Conservation (phyloP, 176 grass and related monocot genomes). For the Paspalum vaginatum region DNA sequence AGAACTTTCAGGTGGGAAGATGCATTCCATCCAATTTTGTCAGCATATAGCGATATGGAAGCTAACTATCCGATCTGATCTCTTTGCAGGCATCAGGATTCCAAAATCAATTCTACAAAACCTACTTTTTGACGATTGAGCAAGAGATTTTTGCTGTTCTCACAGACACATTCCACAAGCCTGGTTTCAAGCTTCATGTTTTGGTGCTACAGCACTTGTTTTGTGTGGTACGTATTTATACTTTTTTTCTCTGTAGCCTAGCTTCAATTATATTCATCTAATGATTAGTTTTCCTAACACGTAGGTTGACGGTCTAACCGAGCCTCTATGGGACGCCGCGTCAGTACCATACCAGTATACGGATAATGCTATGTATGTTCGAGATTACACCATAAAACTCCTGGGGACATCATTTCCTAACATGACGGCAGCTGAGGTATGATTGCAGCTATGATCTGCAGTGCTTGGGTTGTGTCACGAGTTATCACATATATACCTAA, state of each 20-base stretch:
- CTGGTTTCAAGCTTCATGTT: conserved; percentile 98
- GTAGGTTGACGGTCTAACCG: conserved; percentile 91
- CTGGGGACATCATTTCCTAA: conserved; percentile 98
- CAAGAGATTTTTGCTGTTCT: conserved; percentile 99
- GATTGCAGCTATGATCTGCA: neutral
- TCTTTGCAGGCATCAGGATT: conserved; percentile 80
- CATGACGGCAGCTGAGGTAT: conserved; percentile 82
- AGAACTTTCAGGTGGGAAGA: conserved; percentile 84
- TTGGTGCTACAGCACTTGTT: conserved; percentile 97
- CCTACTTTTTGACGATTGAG: conserved; percentile 90
- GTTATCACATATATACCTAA: conserved; percentile 4
- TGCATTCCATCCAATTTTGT: neutral
- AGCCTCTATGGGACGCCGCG: conserved; percentile 87
- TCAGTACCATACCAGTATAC: conserved; percentile 73
- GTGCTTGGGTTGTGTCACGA: neutral
- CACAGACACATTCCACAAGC: conserved; percentile 98
- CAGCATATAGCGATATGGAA: neutral
- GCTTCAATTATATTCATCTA: conserved; percentile 11
- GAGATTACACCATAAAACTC: conserved; percentile 96
- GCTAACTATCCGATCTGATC: conserved; percentile 31
- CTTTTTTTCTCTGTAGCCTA: neutral
- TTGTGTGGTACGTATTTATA: conserved; percentile 68
- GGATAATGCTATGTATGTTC: conserved; percentile 90
- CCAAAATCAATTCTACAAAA: conserved; percentile 98
- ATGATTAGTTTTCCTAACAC: conserved; percentile 32